Percentiles rank a stretch among this genome's conserved stretches.
These are phyloP conservation scores for Pleurotus eryngii DNA, from an alignment of 768 basidiomycete species.

Conservation along the genomic window DNA sequence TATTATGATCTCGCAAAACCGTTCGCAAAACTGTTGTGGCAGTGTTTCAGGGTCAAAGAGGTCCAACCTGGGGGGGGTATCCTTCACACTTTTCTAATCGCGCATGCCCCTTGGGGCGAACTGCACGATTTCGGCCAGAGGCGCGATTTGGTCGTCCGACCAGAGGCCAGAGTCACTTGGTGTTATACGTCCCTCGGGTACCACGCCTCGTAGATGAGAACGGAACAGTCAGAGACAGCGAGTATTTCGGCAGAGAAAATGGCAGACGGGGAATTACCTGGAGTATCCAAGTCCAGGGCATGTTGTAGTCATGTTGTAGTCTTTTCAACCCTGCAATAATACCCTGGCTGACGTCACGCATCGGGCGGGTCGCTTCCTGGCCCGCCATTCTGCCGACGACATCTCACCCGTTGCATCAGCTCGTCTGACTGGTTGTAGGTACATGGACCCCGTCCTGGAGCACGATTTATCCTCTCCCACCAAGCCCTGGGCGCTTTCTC, in stretches of 20 bases:
- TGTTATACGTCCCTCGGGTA: too few species aligned
- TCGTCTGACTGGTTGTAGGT: conserved; percentile 38
- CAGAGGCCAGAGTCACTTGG: too few species aligned
- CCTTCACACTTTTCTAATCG: too few species aligned
- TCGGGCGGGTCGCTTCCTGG: conserved; percentile 63
- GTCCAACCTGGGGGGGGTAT: too few species aligned
- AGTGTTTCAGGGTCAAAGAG: too few species aligned
- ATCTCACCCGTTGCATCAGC: conserved; percentile 27
- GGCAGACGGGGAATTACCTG: conserved; percentile 76
- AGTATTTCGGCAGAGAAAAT: conserved; percentile 74
- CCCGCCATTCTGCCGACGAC: conserved; percentile 68
- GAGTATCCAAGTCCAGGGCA: conserved; percentile 90
- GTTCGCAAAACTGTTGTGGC: too few species aligned
- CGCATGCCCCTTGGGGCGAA: too few species aligned
- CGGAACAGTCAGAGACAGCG: conserved; percentile 45
- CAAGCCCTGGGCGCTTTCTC: conserved; percentile 91
- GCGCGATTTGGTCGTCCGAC: too few species aligned
- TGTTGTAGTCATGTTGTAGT: too few species aligned
- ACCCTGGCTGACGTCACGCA: neutral
- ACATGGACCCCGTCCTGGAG: conserved; percentile 83
- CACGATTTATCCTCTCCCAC: conserved; percentile 73
- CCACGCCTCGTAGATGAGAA: conserved; percentile 57
- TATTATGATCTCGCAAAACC: too few species aligned
- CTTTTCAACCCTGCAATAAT: neutral
- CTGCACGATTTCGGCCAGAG: too few species aligned